Evolutionary conservation across 176 grass and related monocot species (phyloP).

Genomic region (Carex cristatella): DNA sequence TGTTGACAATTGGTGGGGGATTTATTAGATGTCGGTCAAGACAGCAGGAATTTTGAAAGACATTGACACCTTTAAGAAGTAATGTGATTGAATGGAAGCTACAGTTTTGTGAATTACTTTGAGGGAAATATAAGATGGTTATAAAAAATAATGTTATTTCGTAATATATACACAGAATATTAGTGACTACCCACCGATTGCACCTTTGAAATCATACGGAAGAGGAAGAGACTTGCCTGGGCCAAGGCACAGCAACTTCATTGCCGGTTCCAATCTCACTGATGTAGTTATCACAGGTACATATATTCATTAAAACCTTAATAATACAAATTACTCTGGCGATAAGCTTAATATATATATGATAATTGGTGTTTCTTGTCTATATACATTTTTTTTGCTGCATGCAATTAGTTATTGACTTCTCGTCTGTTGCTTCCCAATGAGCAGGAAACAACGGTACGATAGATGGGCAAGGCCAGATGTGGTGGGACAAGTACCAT

Average conservation of each 20-base stretch:
- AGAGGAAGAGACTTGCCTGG: constrained; percentile 80
- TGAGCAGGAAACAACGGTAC: constrained; percentile 74
- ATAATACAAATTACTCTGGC: neutral
- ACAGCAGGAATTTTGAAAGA: neutral
- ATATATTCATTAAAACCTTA: neutral
- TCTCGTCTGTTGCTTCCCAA: neutral
- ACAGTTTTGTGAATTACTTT: neutral
- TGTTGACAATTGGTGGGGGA: neutral
- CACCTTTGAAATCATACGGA: constrained; percentile 80
- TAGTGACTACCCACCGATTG: constrained; percentile 66
- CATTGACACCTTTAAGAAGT: neutral
- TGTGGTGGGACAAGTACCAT: constrained; percentile 91
- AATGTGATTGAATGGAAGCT: neutral
- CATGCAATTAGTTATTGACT: neutral
- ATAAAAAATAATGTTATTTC: neutral
- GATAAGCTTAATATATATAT: neutral
- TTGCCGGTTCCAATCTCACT: constrained; percentile 70
- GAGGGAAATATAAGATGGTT: neutral
- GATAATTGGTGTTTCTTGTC: neutral
- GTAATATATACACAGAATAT: constrained; percentile 62
- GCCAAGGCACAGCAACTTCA: constrained; percentile 81
- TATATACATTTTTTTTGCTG: neutral
- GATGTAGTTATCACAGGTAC: constrained; percentile 86
- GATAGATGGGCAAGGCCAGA: constrained; percentile 74
- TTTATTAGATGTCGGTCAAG: neutral